A percentile compares a stretch with the other conserved stretches of the same genome.
phyloP scores from a whole-genome alignment of 2,329 filamentous ascomycete genomes.

The Aspergillus aculeatinus region DNA sequence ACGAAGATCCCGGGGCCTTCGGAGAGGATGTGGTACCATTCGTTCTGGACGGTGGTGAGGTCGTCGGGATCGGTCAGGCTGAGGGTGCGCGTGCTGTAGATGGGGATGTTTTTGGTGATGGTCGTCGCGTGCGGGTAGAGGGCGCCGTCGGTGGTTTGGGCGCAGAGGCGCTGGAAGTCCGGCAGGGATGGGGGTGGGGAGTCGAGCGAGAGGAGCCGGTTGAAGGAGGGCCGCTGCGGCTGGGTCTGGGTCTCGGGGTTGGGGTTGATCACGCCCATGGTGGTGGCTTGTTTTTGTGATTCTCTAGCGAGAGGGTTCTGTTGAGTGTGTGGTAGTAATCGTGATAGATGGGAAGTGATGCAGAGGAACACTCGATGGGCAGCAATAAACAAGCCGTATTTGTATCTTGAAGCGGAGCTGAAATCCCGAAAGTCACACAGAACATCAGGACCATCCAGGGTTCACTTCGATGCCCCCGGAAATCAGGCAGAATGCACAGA shows the following conservation, averaged over 20 bases:
- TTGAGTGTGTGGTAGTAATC: too few species aligned
- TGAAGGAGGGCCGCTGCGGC: background rate
- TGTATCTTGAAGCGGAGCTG: background rate
- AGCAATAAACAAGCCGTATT: background rate
- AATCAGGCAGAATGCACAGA: too few species aligned
- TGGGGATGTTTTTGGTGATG: conserved; percentile 54
- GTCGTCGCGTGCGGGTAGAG: conserved; percentile 51
- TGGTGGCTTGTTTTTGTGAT: background rate
- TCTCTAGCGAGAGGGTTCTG: too few species aligned
- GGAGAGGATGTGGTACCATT: conserved; percentile 59
- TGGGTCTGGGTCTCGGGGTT: too few species aligned
- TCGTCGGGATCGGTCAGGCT: conserved; percentile 31
- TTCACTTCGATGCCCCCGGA: too few species aligned
- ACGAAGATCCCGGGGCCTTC: conserved; percentile 61
- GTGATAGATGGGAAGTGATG: too few species aligned
- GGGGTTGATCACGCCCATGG: background rate
- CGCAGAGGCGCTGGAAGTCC: conserved; percentile 48
- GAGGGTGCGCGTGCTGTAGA: conserved; percentile 52
- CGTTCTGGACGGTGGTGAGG: conserved; percentile 54
- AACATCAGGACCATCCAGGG: too few species aligned
- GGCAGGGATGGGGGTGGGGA: conserved; percentile 31
- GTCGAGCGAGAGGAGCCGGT: conserved; percentile 24
- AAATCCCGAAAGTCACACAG: background rate
- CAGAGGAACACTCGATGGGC: too few species aligned
- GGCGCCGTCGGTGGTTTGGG: conserved; percentile 34